A percentile compares a stretch with the other conserved stretches of the same genome.
These are phyloP conservation scores for Talaromyces wortmannii DNA, from an alignment of 495 filamentous ascomycete species.

Conservation along the genomic window DNA sequence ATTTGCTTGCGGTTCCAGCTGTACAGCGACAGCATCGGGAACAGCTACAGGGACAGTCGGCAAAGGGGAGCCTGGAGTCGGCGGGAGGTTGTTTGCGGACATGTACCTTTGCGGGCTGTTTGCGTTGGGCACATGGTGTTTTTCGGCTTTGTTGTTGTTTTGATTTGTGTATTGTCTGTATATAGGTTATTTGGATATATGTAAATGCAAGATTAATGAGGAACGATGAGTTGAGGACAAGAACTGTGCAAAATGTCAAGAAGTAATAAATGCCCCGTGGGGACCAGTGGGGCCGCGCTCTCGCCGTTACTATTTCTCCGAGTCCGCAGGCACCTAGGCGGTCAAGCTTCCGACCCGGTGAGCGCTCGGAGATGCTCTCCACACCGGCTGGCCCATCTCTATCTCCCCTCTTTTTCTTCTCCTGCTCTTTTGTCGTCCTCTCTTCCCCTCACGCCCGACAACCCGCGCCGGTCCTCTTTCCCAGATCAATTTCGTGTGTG, in stretches of 20 bases:
- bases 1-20: constrained; percentile 68
- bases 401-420: constrained; percentile 6
- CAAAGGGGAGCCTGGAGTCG: constrained; percentile 44
- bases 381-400: constrained; percentile 2
- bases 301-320: too few species aligned
- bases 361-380: not conserved
- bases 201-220: not conserved
- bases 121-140: not conserved
- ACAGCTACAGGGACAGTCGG: constrained; percentile 47
- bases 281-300: not conserved
- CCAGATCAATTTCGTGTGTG: too few species aligned
- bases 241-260: not conserved
- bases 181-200: not conserved
- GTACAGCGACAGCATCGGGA: constrained; percentile 43
- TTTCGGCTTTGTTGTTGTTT: not conserved
- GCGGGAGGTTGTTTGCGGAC: not conserved
- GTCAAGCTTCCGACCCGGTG: not conserved
- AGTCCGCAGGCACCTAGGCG: too few species aligned
- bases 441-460: not conserved
- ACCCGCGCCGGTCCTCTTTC: too few species aligned
- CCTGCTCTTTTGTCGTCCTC: constrained; percentile 7
- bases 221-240: not conserved
- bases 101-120: not conserved
- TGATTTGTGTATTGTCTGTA: not conserved
- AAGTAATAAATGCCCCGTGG: not conserved